Conservation (phyloP, 768 basidiomycete species). For the Rhizopogon vulgaris region DNA sequence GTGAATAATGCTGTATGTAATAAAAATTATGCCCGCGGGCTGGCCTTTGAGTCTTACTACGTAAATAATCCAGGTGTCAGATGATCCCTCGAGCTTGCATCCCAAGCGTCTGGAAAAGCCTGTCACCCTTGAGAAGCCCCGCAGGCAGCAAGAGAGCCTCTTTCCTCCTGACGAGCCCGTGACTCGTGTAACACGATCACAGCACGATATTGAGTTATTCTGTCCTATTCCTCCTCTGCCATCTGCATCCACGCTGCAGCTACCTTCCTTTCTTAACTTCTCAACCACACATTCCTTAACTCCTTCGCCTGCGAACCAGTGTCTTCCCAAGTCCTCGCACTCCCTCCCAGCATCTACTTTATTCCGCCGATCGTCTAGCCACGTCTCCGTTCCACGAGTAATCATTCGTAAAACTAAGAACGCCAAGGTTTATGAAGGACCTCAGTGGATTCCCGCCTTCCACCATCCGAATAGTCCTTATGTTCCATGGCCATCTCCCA, state of each 20-base stretch:
- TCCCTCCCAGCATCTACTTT: constrained; percentile 15
- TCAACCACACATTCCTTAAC: constrained; percentile 15
- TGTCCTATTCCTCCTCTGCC: constrained; percentile 29
- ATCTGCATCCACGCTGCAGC: constrained; percentile 31
- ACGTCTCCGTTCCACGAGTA: constrained; percentile 9
- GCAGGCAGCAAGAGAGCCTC: neutral
- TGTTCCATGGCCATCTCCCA: constrained; percentile 40
- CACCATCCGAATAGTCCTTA: constrained; percentile 53
- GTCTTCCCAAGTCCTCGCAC: neutral
- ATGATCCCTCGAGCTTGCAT: neutral
- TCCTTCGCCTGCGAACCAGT: constrained; percentile 6
- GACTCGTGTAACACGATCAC: constrained; percentile 9
- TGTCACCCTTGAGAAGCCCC: neutral
- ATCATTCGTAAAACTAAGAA: constrained; percentile 11
- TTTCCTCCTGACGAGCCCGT: constrained; percentile 7
- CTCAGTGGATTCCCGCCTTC: constrained; percentile 31
- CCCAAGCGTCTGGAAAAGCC: neutral
- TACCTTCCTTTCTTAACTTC: constrained; percentile 32
- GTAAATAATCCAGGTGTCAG: constrained; percentile 4
- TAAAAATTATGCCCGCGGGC: constrained; percentile 1
- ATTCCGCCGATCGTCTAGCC: constrained; percentile 11
- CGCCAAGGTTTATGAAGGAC: constrained; percentile 21
- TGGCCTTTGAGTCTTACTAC: constrained; percentile 10
- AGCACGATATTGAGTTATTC: constrained; percentile 11
- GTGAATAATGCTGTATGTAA: constrained; percentile 24